Percentiles rank a stretch among this genome's conserved stretches.
Evolutionary conservation across 306 rosid genomes (phyloP).

Genomic region (Lupinus albus): DNA sequence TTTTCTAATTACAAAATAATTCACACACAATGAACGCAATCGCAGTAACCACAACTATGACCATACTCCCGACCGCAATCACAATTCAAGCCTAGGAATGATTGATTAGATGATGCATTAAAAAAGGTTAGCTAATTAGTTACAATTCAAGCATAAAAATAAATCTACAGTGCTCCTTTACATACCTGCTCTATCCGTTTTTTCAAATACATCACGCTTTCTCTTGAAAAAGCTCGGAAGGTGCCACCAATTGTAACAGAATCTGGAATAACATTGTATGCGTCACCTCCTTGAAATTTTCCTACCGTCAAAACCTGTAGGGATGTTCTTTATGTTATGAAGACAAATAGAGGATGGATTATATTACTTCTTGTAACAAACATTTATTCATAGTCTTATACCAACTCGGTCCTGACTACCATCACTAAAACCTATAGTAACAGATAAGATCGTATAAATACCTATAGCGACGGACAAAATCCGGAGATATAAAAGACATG

Average conservation of each 20-base stretch:
- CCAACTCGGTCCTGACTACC: too few relatives aligned
- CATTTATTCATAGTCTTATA: conserved; percentile 24
- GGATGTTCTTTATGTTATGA: conserved; percentile 37
- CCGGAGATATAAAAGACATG: too few relatives aligned
- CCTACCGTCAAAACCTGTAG: conserved; percentile 84
- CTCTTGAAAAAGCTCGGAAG: conserved; percentile 78
- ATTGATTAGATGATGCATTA: too few relatives aligned
- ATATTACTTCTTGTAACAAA: conserved; percentile 18
- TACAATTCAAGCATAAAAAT: conserved; percentile 14
- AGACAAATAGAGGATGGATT: conserved; percentile 10
- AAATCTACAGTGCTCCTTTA: conserved; percentile 10
- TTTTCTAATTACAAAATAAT: too few relatives aligned
- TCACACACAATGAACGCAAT: too few relatives aligned
- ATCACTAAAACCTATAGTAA: too few relatives aligned
- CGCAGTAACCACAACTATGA: too few relatives aligned
- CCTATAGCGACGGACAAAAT: too few relatives aligned
- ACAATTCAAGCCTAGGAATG: too few relatives aligned
- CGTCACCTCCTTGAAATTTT: conserved; percentile 90
- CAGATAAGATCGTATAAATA: too few relatives aligned
- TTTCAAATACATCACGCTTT: conserved; percentile 59
- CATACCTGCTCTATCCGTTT: conserved; percentile 75
- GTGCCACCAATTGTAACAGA: conserved; percentile 94
- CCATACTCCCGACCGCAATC: too few relatives aligned
- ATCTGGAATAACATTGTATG: conserved; percentile 94
- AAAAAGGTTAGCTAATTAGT: too few relatives aligned